These are phyloP conservation scores for Plantago coronopus DNA, from an alignment of 305 asterid genomes.

Conservation along the genomic window DNA sequence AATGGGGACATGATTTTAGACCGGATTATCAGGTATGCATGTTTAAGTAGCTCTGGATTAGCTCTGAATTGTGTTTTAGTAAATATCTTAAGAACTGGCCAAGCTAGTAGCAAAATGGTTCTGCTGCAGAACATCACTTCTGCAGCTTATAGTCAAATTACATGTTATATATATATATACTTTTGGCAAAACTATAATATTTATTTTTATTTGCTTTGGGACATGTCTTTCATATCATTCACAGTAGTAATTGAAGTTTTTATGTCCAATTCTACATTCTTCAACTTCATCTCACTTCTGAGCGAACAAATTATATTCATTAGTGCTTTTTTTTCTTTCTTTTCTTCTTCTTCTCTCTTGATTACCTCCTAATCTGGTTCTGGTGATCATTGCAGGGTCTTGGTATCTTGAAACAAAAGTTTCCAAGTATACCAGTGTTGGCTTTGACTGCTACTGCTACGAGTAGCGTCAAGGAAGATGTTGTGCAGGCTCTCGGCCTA, in stretches of 20 bases:
- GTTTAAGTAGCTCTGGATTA: conserved; percentile 13
- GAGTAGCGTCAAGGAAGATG: conserved; percentile 94
- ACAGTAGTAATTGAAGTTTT: not conserved
- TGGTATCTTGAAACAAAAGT: conserved; percentile 89
- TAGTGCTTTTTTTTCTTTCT: too few relatives aligned
- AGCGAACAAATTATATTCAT: conserved; percentile 15
- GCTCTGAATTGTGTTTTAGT: conserved; percentile 13
- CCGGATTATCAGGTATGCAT: conserved; percentile 94
- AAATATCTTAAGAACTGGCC: conserved; percentile 14
- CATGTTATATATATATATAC: not conserved
- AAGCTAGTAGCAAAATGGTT: conserved; percentile 12
- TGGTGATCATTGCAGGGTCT: conserved; percentile 62
- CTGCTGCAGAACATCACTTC: not conserved
- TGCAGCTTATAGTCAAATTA: conserved; percentile 15
- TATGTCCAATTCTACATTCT: conserved; percentile 15
- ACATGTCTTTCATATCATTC: conserved; percentile 5
- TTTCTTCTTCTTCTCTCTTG: too few relatives aligned
- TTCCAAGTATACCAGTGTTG: conserved; percentile 82
- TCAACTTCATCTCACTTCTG: conserved; percentile 1
- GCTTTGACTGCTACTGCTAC: conserved; percentile 99
- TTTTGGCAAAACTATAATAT: conserved; percentile 4
- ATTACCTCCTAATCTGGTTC: conserved; percentile 19
- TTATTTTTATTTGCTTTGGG: conserved; percentile 5
- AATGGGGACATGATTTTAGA: conserved; percentile 99
- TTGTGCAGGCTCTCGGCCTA: conserved; percentile 97